phyloP scores from a whole-genome alignment of 2,329 filamentous ascomycete species.

The Nigrograna mackinnonii region DNA sequence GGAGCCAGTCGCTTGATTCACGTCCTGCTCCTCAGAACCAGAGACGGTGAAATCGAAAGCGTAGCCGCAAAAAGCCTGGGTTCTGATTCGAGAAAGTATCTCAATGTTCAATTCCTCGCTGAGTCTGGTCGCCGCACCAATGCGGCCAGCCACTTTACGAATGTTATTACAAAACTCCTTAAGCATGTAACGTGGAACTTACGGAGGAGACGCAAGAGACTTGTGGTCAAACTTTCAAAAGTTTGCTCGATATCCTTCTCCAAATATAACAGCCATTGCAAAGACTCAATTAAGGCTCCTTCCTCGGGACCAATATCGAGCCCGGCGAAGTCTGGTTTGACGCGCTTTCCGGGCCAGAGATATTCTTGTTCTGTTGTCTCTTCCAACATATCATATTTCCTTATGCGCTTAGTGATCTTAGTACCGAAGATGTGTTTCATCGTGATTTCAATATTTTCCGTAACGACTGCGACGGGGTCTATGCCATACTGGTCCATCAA shows the following conservation, averaged over 20 bases:
- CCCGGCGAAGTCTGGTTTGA: conserved; percentile 70
- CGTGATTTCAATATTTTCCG: conserved; percentile 62
- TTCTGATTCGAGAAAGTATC: conserved; percentile 46
- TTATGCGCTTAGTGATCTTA: conserved; percentile 25
- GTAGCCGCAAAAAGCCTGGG: conserved; percentile 45
- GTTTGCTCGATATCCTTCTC: conserved; percentile 63
- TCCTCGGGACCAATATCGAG: conserved; percentile 60
- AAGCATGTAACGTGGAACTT: conserved; percentile 47
- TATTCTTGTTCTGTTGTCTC: conserved; percentile 48
- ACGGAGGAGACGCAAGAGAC: conserved; percentile 87
- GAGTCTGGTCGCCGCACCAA: conserved; percentile 60
- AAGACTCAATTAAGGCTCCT: conserved; percentile 74
- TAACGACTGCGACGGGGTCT: conserved; percentile 73
- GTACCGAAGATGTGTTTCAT: conserved; percentile 7
- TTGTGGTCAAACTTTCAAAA: conserved; percentile 67
- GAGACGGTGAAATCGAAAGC: conserved; percentile 34
- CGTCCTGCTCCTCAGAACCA: conserved; percentile 31
- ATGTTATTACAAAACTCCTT: conserved; percentile 14
- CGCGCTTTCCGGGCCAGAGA: conserved; percentile 60
- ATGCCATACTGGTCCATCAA: conserved; percentile 77
- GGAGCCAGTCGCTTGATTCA: conserved; percentile 18
- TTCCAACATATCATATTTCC: conserved; percentile 53
- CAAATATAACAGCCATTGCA: conserved; percentile 84
- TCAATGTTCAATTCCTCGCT: conserved; percentile 55
- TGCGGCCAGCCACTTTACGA: conserved; percentile 46